Evolutionary conservation across 2,329 filamentous ascomycete species (phyloP).

Genomic region (Calycina herbarum): DNA sequence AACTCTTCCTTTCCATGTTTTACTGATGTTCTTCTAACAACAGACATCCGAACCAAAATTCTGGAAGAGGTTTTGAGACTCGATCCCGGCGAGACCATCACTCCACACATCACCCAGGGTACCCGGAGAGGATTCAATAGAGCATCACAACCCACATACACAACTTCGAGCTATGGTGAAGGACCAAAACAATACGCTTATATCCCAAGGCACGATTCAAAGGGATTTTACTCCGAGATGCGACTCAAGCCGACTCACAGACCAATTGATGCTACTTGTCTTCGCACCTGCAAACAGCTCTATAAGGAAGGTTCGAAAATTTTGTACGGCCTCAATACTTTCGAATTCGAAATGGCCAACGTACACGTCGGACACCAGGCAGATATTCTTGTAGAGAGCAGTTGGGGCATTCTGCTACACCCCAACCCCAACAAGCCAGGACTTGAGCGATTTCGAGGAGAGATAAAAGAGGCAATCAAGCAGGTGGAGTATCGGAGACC

Average conservation of each 20-base stretch:
- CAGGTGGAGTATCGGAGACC: conserved; percentile 2
- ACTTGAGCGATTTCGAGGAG: neutral
- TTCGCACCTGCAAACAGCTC: conserved; percentile 7
- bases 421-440: conserved; percentile 7
- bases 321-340: conserved; percentile 8
- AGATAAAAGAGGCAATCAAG: conserved; percentile 4
- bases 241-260: neutral
- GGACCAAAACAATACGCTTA: neutral
- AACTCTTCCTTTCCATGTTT: neutral
- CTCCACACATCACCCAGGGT: neutral
- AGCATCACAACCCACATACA: neutral
- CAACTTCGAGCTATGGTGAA: neutral
- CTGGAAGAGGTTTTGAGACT: neutral
- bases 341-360: conserved; percentile 5
- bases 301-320: neutral
- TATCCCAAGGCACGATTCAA: neutral
- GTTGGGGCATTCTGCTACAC: neutral
- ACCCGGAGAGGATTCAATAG: neutral
- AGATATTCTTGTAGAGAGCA: neutral
- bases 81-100: neutral
- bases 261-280: conserved; percentile 10
- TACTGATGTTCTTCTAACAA: neutral
- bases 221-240: neutral
- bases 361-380: neutral
- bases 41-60: neutral